Conservation (phyloP, 768 basidiomycete genomes). For the Pulveroboletus sp. region DNA sequence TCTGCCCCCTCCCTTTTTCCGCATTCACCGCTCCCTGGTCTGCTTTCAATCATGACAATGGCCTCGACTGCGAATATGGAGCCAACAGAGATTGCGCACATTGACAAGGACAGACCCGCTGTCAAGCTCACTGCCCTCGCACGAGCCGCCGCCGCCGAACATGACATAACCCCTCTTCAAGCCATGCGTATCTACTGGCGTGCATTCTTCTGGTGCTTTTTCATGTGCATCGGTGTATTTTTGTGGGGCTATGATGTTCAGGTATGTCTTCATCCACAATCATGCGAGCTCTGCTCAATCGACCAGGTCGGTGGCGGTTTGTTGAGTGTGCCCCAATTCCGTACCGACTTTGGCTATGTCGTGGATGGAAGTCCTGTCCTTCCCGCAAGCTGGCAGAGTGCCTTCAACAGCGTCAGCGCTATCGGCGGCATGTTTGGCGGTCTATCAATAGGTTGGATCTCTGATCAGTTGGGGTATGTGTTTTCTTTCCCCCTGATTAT, state of each 20-base stretch:
- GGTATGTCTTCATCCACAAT: slow-evolving; percentile 2
- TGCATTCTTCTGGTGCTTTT: slow-evolving; percentile 22
- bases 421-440: slow-evolving; percentile 27
- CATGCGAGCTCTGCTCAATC: not conserved
- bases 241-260: slow-evolving; percentile 26
- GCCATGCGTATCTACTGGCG: slow-evolving; percentile 24
- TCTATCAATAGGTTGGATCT: slow-evolving; percentile 21
- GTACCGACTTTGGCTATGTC: slow-evolving; percentile 2
- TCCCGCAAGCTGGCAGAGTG: slow-evolving; percentile 27
- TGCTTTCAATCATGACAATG: slow-evolving; percentile 2
- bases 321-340: slow-evolving; percentile 22
- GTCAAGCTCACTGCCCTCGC: slow-evolving; percentile 19
- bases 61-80: slow-evolving; percentile 10
- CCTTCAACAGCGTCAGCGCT: slow-evolving; percentile 23
- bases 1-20: not conserved
- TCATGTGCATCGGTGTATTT: slow-evolving; percentile 21
- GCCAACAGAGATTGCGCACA: not conserved
- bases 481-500: not conserved
- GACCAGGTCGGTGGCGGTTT: slow-evolving; percentile 19
- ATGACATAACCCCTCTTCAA: slow-evolving; percentile 12
- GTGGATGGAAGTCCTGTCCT: slow-evolving; percentile 4
- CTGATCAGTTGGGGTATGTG: slow-evolving; percentile 19
- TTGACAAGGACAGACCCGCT: slow-evolving; percentile 4
- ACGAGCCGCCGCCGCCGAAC: slow-evolving; percentile 19
- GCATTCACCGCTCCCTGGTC: too few species aligned